Conservation (phyloP, 345 rosid genomes). For the Arabis alpina region DNA sequence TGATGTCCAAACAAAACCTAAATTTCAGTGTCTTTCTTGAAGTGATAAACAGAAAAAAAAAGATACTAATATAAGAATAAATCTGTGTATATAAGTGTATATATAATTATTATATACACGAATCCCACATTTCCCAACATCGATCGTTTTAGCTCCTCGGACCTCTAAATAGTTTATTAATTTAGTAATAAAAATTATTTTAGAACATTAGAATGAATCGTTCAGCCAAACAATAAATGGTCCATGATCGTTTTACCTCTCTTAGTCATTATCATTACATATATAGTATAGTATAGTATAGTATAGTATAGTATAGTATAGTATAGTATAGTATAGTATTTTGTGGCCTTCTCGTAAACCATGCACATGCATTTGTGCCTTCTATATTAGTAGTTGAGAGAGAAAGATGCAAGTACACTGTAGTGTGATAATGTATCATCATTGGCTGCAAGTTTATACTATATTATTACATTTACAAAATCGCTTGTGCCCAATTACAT, state of each 20-base stretch:
- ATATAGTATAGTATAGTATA: no score
- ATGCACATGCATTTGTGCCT: constrained; percentile 43
- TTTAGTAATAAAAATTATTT: neutral
- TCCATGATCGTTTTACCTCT: constrained; percentile 17
- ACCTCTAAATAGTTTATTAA: constrained; percentile 10
- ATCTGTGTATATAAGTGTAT: no score
- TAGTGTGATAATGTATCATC: constrained; percentile 7
- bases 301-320: neutral
- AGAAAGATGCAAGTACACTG: constrained; percentile 21
- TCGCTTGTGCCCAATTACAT: no score
- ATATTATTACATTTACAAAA: neutral
- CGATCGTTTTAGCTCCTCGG: constrained; percentile 32
- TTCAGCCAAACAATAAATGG: constrained; percentile 28
- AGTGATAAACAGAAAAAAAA: constrained; percentile 47
- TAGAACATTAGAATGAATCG: constrained; percentile 12
- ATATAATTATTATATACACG: neutral
- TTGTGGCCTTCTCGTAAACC: constrained; percentile 37
- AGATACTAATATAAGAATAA: no score
- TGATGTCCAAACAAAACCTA: constrained; percentile 47
- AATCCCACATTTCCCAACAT: constrained; percentile 51
- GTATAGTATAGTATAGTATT: constrained; percentile 4
- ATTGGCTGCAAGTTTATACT: constrained; percentile 4
- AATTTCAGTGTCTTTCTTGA: constrained; percentile 66
- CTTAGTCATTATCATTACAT: constrained; percentile 31
- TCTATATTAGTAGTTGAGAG: constrained; percentile 4